Percentiles rank a stretch among this genome's conserved stretches.
Evolutionary conservation across 202 grass and related monocot species (phyloP).

Genomic region (Tripidium arundinaceum): DNA sequence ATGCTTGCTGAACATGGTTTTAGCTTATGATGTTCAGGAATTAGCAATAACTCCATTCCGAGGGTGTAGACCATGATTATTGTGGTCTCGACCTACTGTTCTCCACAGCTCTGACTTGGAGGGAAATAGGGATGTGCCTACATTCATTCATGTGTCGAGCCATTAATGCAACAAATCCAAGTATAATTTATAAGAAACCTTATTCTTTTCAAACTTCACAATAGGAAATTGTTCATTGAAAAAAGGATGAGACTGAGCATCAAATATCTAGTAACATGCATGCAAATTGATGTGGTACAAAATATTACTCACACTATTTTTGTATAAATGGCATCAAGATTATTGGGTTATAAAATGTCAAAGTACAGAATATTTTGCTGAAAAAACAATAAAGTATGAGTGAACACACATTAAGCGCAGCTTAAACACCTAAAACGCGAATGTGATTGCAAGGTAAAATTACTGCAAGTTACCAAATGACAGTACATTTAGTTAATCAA

Average conservation of each 20-base stretch:
- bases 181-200: background rate
- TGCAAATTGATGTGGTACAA: constrained; percentile 9
- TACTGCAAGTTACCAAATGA: background rate
- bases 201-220: background rate
- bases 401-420: background rate
- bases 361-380: background rate
- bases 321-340: background rate
- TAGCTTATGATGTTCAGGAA: constrained; percentile 16
- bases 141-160: background rate
- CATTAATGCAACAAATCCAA: constrained; percentile 5
- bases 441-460: background rate
- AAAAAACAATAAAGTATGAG: background rate
- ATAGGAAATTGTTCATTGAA: constrained; percentile 17
- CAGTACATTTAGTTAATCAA: background rate
- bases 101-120: constrained; percentile 67
- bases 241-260: background rate
- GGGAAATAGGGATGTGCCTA: constrained; percentile 70
- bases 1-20: background rate
- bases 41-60: constrained; percentile 6
- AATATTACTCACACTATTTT: background rate
- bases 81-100: constrained; percentile 47
- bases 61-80: background rate
- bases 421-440: background rate
- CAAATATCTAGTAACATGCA: background rate
- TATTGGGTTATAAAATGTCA: background rate